A percentile compares a stretch with the other conserved stretches of the same genome.
These are phyloP conservation scores for Clarireedia paspali DNA, from an alignment of 2,329 filamentous ascomycete species.

Conservation along the genomic window DNA sequence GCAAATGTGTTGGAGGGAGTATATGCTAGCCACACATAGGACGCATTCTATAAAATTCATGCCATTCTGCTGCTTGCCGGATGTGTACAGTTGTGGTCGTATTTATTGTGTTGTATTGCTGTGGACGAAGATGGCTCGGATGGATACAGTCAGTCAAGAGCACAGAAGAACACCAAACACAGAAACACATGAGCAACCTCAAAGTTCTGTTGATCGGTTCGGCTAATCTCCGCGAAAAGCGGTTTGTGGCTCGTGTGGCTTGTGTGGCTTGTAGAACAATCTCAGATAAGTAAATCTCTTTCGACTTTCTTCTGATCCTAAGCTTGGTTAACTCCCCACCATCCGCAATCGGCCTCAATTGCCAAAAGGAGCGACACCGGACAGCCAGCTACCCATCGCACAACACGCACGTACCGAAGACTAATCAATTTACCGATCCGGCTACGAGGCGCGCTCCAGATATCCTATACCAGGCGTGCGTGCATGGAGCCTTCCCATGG, in stretches of 20 bases:
- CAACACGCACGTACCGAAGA: conserved; percentile 15
- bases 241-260: too few relatives aligned
- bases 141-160: too few relatives aligned
- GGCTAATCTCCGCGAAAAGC: too few relatives aligned
- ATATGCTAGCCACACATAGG: background rate
- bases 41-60: too few relatives aligned
- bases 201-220: too few relatives aligned
- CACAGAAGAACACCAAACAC: too few relatives aligned
- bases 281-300: conserved; percentile 6
- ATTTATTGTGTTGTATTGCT: background rate
- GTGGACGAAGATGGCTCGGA: background rate
- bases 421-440: conserved; percentile 2
- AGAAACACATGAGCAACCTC: too few relatives aligned
- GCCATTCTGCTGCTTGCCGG: too few relatives aligned
- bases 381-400: conserved; percentile 14
- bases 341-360: conserved; percentile 17
- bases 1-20: background rate
- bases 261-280: too few relatives aligned
- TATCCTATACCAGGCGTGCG: conserved; percentile 12
- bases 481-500: conserved; percentile 24
- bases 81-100: too few relatives aligned
- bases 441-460: conserved; percentile 9
- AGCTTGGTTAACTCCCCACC: conserved; percentile 3
- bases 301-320: background rate
- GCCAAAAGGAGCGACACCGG: conserved; percentile 21